Conservation (phyloP, 202 grass and related monocot species). For the Eragrostis tef region DNA sequence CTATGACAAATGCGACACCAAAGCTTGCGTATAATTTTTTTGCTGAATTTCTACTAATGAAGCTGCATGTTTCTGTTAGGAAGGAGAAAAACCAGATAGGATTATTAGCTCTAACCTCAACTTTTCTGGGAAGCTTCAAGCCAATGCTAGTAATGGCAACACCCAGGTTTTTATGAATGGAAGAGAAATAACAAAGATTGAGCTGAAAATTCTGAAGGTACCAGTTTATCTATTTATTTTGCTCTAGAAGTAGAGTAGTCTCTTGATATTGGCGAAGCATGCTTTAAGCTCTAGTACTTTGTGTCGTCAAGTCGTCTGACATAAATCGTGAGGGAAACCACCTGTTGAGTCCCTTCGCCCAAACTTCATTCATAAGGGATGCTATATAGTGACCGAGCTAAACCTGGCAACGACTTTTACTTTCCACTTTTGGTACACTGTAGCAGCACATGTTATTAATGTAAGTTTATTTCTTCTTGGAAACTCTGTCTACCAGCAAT, state of each 20-base stretch:
- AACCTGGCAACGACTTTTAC: neutral
- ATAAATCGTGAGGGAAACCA: neutral
- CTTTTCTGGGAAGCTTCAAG: constrained; percentile 82
- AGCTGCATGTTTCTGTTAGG: constrained; percentile 58
- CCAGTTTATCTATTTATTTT: neutral
- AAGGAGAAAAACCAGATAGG: constrained; percentile 77
- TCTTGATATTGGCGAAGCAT: constrained; percentile 5
- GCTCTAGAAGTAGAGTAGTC: neutral
- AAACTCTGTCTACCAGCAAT: neutral
- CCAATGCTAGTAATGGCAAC: constrained; percentile 79
- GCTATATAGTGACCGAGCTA: neutral
- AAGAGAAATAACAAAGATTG: constrained; percentile 83
- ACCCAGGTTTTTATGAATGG: constrained; percentile 93
- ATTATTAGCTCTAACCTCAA: constrained; percentile 77
- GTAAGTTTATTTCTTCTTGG: neutral
- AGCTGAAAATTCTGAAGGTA: constrained; percentile 80
- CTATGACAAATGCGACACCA: too few relatives aligned
- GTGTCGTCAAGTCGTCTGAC: constrained; percentile 17
- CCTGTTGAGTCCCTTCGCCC: constrained; percentile 1
- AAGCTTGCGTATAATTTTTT: too few relatives aligned
- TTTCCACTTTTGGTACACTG: constrained; percentile 14
- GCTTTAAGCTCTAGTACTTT: constrained; percentile 39
- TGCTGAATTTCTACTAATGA: too few relatives aligned
- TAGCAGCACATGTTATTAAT: constrained; percentile 23
- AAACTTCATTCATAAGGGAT: too few relatives aligned